Evolutionary conservation across 768 basidiomycete species (phyloP), one percentile per base, ranked within the genome.

Genomic region (Leucosporidium creatinivorum): DNA sequence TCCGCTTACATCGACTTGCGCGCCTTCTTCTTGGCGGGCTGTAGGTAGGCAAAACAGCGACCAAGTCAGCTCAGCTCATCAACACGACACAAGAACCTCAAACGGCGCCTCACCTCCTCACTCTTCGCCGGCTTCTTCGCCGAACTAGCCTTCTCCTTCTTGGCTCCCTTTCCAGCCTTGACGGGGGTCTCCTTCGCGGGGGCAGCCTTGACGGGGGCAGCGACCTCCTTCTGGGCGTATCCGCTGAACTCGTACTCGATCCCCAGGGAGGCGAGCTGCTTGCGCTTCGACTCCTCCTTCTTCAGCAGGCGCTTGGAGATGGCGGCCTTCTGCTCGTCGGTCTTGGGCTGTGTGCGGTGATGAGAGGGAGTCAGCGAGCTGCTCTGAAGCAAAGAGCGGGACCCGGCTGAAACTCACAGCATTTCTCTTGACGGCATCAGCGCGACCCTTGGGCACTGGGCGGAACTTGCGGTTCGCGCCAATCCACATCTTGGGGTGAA

Each of bases 401-500:
- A 23, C 50, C 13, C 18, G 50, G 50, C 1, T 5, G 15, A 23
- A 44, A 70, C 75, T 26, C 57, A 92, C 93, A 83, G 89, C 91
- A 78, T 94, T 92, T 74, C 94, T 89, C 68, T 84, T 83, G 15
- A 84, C 79, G 63, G 89, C 83, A 21, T 72, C 67, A 44, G 50
- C 47, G 19, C 67, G 59, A 52, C 62, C 67, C 60, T 66, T 69
- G 12, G 96, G 93, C 17, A 97, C 84, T 5, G 80, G 78, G 70
- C 87, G 82, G 87, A 88, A 98, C 77, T 91, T 93, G 73, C 88
- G 85, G 80, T 97, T 96, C 25, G 93, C 91, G n/a, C 96, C 94
- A 17, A 93, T 81, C 96, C 96, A 99, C 1, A 98, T 79, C 76
- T 94, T 86, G 18, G 93, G 89, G 77, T 98, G 94, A 1, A 98